phyloP scores from a whole-genome alignment of 129 eudicot genomes.

The Flaveria bidentis region DNA sequence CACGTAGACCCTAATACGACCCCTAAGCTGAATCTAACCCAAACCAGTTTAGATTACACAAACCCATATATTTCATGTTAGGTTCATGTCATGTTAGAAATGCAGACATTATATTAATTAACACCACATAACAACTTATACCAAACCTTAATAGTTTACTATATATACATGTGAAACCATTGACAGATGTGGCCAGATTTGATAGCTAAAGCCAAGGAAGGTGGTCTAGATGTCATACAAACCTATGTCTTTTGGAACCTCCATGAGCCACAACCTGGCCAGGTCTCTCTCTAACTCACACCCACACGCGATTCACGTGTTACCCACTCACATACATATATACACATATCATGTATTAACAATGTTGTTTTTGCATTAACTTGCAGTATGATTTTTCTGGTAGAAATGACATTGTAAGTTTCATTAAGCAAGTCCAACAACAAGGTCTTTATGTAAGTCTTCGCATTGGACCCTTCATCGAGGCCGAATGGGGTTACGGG shows the following conservation, averaged over 20 bases:
- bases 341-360: not conserved
- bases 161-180: not conserved
- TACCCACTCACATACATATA: not conserved
- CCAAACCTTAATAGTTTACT: not conserved
- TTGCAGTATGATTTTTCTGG: conserved; percentile 82
- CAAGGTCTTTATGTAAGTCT: conserved; percentile 88
- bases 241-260: conserved; percentile 94
- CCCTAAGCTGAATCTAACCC: too few species aligned
- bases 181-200: conserved; percentile 93
- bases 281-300: conserved; percentile 42
- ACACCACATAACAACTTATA: too few species aligned
- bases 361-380: not conserved
- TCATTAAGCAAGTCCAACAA: conserved; percentile 78
- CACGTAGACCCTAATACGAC: too few species aligned
- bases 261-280: conserved; percentile 93
- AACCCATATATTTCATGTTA: too few species aligned
- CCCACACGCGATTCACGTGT: not conserved
- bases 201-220: conserved; percentile 79
- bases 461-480: conserved; percentile 89
- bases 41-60: too few species aligned
- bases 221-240: conserved; percentile 82
- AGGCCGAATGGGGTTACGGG: conserved; percentile 95
- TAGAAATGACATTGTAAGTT: conserved; percentile 63
- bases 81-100: too few species aligned
- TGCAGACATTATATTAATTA: too few species aligned